Evolutionary conservation across 306 rosid species (phyloP).

Genomic region (Citrullus mucosospermus): DNA sequence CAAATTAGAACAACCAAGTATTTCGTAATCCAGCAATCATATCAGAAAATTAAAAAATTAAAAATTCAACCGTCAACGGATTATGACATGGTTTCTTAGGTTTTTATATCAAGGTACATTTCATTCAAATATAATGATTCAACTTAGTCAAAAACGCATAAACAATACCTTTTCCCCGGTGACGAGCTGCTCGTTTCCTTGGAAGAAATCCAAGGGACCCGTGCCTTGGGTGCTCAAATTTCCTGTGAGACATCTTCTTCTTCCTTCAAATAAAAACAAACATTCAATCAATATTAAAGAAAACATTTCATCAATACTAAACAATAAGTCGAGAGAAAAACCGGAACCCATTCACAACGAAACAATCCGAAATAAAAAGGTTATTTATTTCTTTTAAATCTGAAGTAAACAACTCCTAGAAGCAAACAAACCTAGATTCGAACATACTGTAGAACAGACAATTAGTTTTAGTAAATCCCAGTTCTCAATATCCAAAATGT

Average conservation of each 20-base stretch:
- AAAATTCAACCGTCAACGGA: neutral
- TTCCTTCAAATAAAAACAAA: neutral
- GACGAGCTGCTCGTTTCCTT: conserved; percentile 73
- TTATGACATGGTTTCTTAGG: neutral
- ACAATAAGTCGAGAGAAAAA: neutral
- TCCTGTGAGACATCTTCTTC: conserved; percentile 71
- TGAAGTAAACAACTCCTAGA: neutral
- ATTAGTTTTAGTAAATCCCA: too few species aligned
- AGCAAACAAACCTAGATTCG: neutral
- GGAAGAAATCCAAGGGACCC: conserved; percentile 87
- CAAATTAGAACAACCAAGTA: neutral
- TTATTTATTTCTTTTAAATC: neutral
- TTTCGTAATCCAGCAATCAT: neutral
- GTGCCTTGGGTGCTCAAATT: conserved; percentile 85
- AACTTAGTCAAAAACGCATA: neutral
- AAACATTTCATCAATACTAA: neutral
- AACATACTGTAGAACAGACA: neutral
- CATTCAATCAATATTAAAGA: neutral
- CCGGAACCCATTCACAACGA: neutral
- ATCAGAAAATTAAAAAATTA: too few species aligned
- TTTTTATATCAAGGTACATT: neutral
- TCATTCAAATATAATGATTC: neutral
- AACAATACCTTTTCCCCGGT: conserved; percentile 60
- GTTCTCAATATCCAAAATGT: neutral
- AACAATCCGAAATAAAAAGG: neutral